A percentile compares a stretch with the other conserved stretches of the same genome.
phyloP scores from a whole-genome alignment of 768 basidiomycete genomes.

The Suillus spraguei region DNA sequence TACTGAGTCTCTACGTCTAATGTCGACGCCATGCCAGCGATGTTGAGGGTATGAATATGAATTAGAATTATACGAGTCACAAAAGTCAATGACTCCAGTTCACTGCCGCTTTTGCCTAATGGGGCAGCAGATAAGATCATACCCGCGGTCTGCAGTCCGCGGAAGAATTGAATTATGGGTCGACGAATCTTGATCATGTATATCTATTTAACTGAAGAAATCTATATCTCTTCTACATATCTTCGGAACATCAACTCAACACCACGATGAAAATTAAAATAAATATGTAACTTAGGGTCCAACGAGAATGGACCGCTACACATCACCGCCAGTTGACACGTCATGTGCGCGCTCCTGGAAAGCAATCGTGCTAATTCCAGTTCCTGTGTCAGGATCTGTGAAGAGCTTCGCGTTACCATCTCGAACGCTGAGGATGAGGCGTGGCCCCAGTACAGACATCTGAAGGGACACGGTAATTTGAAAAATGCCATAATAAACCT shows the following conservation, averaged over 20 bases:
- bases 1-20: slow-evolving; percentile 51
- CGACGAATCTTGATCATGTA: too few relatives aligned
- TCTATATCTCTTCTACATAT: neutral
- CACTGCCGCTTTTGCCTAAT: neutral
- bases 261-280: neutral
- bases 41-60: slow-evolving; percentile 2
- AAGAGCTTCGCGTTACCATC: neutral
- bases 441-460: neutral
- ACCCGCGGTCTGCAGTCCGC: too few relatives aligned
- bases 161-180: too few relatives aligned
- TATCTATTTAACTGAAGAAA: too few relatives aligned
- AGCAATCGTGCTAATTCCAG: neutral
- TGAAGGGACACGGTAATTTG: neutral
- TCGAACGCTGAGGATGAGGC: neutral
- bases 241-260: neutral
- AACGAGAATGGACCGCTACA: neutral
- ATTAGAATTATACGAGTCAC: neutral
- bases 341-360: neutral
- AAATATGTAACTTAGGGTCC: neutral
- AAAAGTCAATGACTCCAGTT: neutral
- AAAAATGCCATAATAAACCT: slow-evolving; percentile 1
- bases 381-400: neutral
- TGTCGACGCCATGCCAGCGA: slow-evolving; percentile 32
- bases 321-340: neutral
- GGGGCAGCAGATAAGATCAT: too few relatives aligned